Base-by-base conservation (phyloP, 2,329 filamentous ascomycete species). In the Fusarium siculi region DNA sequence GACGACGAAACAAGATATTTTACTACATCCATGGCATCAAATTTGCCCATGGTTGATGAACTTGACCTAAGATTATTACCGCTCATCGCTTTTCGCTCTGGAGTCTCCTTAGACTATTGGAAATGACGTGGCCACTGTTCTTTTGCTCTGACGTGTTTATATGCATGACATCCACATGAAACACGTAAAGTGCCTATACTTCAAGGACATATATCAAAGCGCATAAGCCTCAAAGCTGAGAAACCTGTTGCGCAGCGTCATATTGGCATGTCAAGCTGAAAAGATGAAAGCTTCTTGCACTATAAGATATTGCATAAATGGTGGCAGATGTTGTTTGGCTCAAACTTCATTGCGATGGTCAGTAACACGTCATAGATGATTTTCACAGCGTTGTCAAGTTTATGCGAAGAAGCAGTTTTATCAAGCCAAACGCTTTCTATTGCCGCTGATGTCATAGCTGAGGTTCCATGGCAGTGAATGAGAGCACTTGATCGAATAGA, bases 41-140 rank as follows among this genome's bases (percentile, higher is more conserved):
- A 2, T 1, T 21, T 6, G 21, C 9, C 5, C 2, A 8, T 11
- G 0, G 4, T 0, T 14, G 47, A n/a, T 28, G 10, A 9, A n/a
- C 3, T 7, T 5, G 8, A 2, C 6, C 3, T 21, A 7, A 5
- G 2, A n/a, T 7, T 3, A 9, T 19, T 19, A 23, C 8, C 19
- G 2, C 3, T 6, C 7, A 5, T n/a, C 2, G 1, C 0, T 2
- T 16, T n/a, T 49, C 5, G 23, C 9, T 10, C 2, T 21, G 2
- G 12, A 12, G 3, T 5, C 7, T 11, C 7, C 3, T 7, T 3
- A 9, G 7, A 18, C 2, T n/a, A 6, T 19, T 23, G 14, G 7
- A 19, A 23, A 37, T 49, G 54, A 62, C 46, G 65, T 67, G 46
- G 46, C 9, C 30, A n/a, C 32, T 42, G 21, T 47, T 23, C n/a